These are phyloP conservation scores for Boletus sp. DNA, from an alignment of 768 basidiomycete genomes.

Conservation along the genomic window DNA sequence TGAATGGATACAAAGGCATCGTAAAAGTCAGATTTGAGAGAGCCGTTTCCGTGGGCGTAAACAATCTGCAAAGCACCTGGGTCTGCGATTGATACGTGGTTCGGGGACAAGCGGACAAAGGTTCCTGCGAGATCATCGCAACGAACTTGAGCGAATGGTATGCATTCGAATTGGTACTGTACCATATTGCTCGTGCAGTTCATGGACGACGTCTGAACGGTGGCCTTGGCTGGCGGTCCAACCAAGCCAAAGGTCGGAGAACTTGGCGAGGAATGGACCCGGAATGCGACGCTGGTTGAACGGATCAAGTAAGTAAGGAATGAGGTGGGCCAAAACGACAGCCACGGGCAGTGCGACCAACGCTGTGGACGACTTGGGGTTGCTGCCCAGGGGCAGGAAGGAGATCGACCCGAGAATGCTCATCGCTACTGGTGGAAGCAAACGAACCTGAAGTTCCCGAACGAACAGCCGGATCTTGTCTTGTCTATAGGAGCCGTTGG, in stretches of 20 bases:
- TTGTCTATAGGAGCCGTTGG: too few relatives aligned
- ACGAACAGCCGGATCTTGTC: too few relatives aligned
- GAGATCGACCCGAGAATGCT: constrained; percentile 10
- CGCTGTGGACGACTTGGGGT: constrained; percentile 1
- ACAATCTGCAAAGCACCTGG: constrained; percentile 72
- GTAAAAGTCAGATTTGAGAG: constrained; percentile 75
- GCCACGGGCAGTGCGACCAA: constrained; percentile 15
- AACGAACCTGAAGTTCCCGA: not conserved
- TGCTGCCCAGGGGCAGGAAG: not conserved
- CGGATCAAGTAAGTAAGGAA: constrained; percentile 55
- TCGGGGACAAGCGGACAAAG: constrained; percentile 69
- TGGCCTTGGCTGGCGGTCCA: constrained; percentile 63
- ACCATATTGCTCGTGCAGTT: constrained; percentile 74
- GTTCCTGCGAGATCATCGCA: constrained; percentile 40
- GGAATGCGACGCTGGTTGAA: constrained; percentile 58
- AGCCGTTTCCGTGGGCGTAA: constrained; percentile 84
- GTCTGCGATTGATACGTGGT: constrained; percentile 73
- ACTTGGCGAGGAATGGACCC: constrained; percentile 69
- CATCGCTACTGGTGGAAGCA: constrained; percentile 15
- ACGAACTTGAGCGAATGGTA: not conserved
- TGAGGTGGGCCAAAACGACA: constrained; percentile 30
- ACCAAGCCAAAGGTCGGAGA: constrained; percentile 74
- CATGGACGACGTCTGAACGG: constrained; percentile 71
- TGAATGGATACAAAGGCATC: constrained; percentile 74
- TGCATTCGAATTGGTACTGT: constrained; percentile 11